These are phyloP conservation scores for Lentinula sp. DNA, from an alignment of 768 basidiomycete genomes.

Conservation along the genomic window DNA sequence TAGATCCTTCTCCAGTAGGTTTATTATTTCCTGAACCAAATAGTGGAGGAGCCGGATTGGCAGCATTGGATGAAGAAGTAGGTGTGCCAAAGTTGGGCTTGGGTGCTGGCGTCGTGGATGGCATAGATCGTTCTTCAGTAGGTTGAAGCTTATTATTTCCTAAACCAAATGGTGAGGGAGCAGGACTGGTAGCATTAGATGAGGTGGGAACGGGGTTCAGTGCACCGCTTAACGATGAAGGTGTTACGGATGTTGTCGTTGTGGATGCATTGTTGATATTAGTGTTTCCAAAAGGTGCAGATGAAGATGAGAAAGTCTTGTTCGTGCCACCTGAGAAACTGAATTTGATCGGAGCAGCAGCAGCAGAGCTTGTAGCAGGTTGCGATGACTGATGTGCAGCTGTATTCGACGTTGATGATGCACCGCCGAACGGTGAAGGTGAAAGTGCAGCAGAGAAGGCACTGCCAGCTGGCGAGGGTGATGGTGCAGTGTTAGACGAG, in stretches of 20 bases:
- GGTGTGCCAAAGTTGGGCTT: slow-evolving; percentile 3
- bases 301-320: neutral
- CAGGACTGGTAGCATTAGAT: neutral
- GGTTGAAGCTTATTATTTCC: neutral
- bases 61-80: neutral
- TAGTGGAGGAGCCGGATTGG: neutral
- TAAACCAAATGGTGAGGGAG: too few relatives aligned
- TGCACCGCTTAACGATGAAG: slow-evolving; percentile 16
- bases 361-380: slow-evolving; percentile 12
- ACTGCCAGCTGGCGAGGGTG: slow-evolving; percentile 4
- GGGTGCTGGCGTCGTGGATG: neutral
- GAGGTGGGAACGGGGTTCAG: slow-evolving; percentile 13
- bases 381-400: slow-evolving; percentile 15
- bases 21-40: too few relatives aligned
- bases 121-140: neutral
- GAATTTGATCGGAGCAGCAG: slow-evolving; percentile 27
- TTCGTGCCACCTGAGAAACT: slow-evolving; percentile 24
- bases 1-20: neutral
- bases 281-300: neutral
- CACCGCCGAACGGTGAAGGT: slow-evolving; percentile 1
- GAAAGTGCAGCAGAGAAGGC: slow-evolving; percentile 9
- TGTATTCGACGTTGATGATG: slow-evolving; percentile 8
- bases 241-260: slow-evolving; percentile 8
- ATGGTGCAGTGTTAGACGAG: slow-evolving; percentile 9
- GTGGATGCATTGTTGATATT: neutral